Base-by-base conservation (phyloP, 768 basidiomycete species). In the Termitomyces titanicus region DNA sequence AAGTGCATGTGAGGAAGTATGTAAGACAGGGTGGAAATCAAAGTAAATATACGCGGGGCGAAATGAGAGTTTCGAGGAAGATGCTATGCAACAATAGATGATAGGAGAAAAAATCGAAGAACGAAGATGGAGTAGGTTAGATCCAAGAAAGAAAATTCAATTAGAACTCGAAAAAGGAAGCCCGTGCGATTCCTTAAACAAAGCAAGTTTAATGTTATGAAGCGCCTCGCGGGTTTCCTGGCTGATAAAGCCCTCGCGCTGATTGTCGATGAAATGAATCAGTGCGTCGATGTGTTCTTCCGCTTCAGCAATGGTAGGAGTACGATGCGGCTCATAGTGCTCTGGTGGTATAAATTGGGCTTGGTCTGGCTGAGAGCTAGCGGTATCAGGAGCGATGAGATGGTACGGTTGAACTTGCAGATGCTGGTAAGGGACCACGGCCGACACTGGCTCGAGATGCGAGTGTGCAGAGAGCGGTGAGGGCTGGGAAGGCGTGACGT, bases 221-320 rank as follows among this genome's bases (percentile, higher is more conserved):
- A 86, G 78, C 25, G 64, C 65, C 47, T 66, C 66, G 43, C 74
- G 75, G 61, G 79, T 78, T 6, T 69, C 51, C 2, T 51, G 35
- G 22, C 65, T 62, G 47, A 75, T 54, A 22, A 76, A 58, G 12
- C 61, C 64, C 40, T 59, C 63, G 15, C 64, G 68, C 17, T 48
- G 40, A 31, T 64, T 63, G 64, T 85, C 80, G 57, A 85, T 65
- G 57, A 77, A 87, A 12, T 69, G 42, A 58, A 86, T 74, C 54
- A 87, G 71, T 58, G 71, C 80, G 64, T 81, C 76, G 50, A 86
- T 66, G 24, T 82, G 78, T 10, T 76, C 75, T 47, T 85, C 79
- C 2, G 79, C 84, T 47, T 83, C 79, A 0, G 68, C 63, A n/a
- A 77, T 63, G 47, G 77, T 73, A 18, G 79, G 76, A 27, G 69